phyloP scores from a whole-genome alignment of 129 eudicot species.

The Smallanthus sonchifolius region DNA sequence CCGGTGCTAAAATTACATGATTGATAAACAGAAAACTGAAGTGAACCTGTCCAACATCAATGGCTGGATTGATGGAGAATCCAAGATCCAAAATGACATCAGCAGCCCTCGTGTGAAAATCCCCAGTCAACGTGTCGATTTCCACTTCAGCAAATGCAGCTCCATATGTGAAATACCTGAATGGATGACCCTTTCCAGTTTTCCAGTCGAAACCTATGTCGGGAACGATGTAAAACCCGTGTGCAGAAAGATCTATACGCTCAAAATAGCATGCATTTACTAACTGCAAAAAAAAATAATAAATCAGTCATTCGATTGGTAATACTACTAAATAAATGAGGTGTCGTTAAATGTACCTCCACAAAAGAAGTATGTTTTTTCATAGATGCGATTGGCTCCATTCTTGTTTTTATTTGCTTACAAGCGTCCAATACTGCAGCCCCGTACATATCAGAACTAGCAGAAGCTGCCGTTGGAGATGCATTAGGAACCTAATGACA shows the following conservation, averaged over 20 bases:
- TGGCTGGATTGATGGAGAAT: constrained; percentile 88
- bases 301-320: neutral
- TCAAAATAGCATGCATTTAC: constrained; percentile 68
- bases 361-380: constrained; percentile 48
- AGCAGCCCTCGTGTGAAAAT: constrained; percentile 87
- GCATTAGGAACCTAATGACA: constrained; percentile 82
- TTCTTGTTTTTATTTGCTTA: constrained; percentile 84
- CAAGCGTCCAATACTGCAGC: constrained; percentile 99
- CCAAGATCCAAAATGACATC: constrained; percentile 92
- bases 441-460: constrained; percentile 95
- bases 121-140: constrained; percentile 87
- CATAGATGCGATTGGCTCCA: constrained; percentile 69
- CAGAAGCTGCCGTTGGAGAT: constrained; percentile 99
- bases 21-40: neutral
- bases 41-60: constrained; percentile 92
- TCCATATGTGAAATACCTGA: constrained; percentile 88
- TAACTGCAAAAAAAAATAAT: constrained; percentile 42
- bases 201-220: constrained; percentile 90
- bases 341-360: constrained; percentile 55
- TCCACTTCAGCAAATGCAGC: constrained; percentile 98
- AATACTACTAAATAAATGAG: neutral
- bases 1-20: neutral
- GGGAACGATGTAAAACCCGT: constrained; percentile 80
- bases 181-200: constrained; percentile 75
- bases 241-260: constrained; percentile 95